Evolutionary conservation across 2,329 filamentous ascomycete genomes (phyloP).

Genomic region (Fusarium sacchari): DNA sequence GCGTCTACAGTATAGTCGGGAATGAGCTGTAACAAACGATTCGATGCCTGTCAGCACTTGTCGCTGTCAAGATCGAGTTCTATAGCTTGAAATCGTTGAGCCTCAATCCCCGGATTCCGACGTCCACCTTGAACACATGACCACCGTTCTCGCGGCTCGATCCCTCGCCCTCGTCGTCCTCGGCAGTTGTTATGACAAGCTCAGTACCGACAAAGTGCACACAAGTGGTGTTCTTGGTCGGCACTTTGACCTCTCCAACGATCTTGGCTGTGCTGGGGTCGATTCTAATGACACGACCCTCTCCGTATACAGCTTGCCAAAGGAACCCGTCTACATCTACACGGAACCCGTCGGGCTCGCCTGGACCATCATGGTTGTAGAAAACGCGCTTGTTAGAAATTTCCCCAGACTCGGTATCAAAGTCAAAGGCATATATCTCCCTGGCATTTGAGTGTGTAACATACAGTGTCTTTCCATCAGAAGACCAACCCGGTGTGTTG

Average conservation of each 20-base stretch:
- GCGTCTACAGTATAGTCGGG: slow-evolving; percentile 8
- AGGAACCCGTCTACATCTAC: slow-evolving; percentile 86
- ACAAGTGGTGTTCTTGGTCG: slow-evolving; percentile 84
- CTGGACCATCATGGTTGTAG: slow-evolving; percentile 73
- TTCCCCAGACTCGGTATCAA: slow-evolving; percentile 69
- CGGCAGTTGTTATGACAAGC: slow-evolving; percentile 82
- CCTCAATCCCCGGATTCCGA: slow-evolving; percentile 73
- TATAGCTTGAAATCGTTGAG: slow-evolving; percentile 71
- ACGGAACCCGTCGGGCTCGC: slow-evolving; percentile 84
- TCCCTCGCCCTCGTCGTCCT: slow-evolving; percentile 72
- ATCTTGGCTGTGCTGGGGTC: slow-evolving; percentile 71
- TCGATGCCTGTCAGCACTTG: not conserved
- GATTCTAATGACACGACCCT: slow-evolving; percentile 78
- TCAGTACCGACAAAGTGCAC: slow-evolving; percentile 79
- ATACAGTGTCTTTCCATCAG: slow-evolving; percentile 78
- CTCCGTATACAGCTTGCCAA: slow-evolving; percentile 89
- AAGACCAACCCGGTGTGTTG: slow-evolving; percentile 85
- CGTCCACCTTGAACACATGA: slow-evolving; percentile 78
- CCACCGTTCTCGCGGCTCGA: slow-evolving; percentile 73
- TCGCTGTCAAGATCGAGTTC: not conserved
- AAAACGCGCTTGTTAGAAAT: slow-evolving; percentile 76
- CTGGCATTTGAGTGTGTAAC: slow-evolving; percentile 81
- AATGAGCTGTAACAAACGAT: not conserved
- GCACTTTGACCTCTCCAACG: slow-evolving; percentile 78
- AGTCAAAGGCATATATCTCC: slow-evolving; percentile 80